Evolutionary conservation across 2,329 filamentous ascomycete genomes (phyloP).

Genomic region (Blastomyces gilchristii): DNA sequence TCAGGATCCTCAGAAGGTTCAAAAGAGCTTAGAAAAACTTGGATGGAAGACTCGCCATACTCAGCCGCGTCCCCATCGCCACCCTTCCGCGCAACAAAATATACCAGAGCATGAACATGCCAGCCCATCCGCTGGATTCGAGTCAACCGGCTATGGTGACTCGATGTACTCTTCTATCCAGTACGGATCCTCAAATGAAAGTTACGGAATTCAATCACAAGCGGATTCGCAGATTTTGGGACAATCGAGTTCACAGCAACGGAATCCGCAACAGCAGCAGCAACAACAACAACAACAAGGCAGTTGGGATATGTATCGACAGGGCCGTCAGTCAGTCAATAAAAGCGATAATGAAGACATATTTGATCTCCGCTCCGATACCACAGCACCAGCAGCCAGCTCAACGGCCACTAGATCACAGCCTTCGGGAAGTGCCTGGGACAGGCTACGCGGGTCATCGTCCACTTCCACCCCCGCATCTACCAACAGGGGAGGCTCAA

Average conservation of each 20-base stretch:
- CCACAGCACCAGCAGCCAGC: background rate
- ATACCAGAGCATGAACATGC: constrained; percentile 8
- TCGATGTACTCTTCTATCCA: constrained; percentile 5
- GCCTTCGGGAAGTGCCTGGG: constrained; percentile 28
- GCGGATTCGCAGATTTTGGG: constrained; percentile 4
- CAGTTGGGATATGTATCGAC: background rate
- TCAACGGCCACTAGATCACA: constrained; percentile 1
- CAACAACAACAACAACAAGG: background rate
- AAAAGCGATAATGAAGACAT: constrained; percentile 1
- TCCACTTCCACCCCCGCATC: background rate
- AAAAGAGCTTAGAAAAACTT: constrained; percentile 1
- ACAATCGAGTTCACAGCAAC: constrained; percentile 9
- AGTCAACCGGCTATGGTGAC: constrained; percentile 1
- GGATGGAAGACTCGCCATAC: background rate
- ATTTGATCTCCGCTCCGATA: background rate
- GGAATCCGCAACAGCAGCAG: background rate
- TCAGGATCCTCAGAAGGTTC: constrained; percentile 4
- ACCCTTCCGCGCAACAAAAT: background rate
- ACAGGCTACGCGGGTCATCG: constrained; percentile 23
- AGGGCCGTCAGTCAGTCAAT: background rate
- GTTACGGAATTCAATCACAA: background rate
- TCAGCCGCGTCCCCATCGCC: background rate
- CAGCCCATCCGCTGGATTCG: constrained; percentile 9
- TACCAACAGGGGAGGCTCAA: background rate
- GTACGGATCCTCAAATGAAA: constrained; percentile 2